Conservation (phyloP, 495 filamentous ascomycete species). For the Neurospora sp. region DNA sequence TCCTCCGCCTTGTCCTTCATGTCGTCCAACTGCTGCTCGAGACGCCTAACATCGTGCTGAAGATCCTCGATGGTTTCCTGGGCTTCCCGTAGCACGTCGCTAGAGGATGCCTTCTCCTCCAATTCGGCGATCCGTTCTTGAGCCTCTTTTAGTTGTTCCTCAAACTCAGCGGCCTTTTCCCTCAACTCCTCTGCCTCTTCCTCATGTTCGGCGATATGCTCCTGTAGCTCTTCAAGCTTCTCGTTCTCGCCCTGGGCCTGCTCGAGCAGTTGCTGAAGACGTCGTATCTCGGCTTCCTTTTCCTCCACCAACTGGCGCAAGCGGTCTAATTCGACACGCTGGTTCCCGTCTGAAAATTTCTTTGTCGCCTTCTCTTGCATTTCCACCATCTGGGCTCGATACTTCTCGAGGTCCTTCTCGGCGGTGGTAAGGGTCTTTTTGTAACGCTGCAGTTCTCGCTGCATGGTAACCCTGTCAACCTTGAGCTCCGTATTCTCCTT, state of each 20-base stretch:
- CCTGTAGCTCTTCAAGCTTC: conserved; percentile 42
- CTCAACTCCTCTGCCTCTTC: conserved; percentile 30
- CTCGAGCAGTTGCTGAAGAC: conserved; percentile 41
- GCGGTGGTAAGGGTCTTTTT: conserved; percentile 68
- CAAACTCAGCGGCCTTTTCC: conserved; percentile 44
- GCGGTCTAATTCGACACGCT: conserved; percentile 48
- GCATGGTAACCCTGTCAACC: conserved; percentile 77
- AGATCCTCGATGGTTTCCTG: conserved; percentile 40
- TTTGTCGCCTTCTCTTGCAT: conserved; percentile 68
- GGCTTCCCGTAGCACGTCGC: conserved; percentile 45
- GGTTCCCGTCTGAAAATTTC: conserved; percentile 55
- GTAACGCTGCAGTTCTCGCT: conserved; percentile 73
- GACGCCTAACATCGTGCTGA: conserved; percentile 31
- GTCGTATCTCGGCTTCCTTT: conserved; percentile 44
- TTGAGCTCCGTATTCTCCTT: conserved; percentile 95
- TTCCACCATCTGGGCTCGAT: conserved; percentile 66
- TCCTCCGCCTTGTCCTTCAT: conserved; percentile 51
- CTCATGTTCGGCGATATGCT: conserved; percentile 46
- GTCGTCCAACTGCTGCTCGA: conserved; percentile 43
- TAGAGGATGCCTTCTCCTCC: conserved; percentile 47
- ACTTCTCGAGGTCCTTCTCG: conserved; percentile 71
- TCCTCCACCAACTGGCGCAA: conserved; percentile 42
- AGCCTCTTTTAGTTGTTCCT: conserved; percentile 43
- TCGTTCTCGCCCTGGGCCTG: conserved; percentile 32
- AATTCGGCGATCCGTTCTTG: conserved; percentile 51